phyloP scores from a whole-genome alignment of 2,329 filamentous ascomycete species.

The Ceratocystiopsis sp. region DNA sequence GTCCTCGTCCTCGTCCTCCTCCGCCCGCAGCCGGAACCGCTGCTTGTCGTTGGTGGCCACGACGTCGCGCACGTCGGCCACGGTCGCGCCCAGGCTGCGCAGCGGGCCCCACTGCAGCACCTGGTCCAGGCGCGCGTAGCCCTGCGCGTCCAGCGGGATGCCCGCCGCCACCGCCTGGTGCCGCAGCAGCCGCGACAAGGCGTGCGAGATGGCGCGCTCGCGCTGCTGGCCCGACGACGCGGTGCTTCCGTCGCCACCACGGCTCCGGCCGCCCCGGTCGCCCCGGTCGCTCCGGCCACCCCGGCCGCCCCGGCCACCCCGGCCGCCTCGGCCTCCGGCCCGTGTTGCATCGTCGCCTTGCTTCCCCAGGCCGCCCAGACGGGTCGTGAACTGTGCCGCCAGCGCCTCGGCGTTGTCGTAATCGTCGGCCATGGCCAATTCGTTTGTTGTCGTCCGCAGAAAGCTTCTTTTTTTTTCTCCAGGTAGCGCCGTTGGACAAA shows the following conservation, averaged over 20 bases:
- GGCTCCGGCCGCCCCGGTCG: constrained; percentile 12
- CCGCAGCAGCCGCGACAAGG: constrained; percentile 34
- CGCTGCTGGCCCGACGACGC: constrained; percentile 12
- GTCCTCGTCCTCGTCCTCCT: constrained; percentile 12
- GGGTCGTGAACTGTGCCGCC: constrained; percentile 8
- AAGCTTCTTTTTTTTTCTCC: no score
- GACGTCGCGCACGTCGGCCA: constrained; percentile 52
- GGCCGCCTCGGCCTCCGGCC: neutral
- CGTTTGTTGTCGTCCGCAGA: no score
- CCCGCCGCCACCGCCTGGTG: constrained; percentile 41
- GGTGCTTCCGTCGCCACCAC: constrained; percentile 14
- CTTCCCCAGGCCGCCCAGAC: constrained; percentile 2
- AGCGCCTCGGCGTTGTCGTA: constrained; percentile 7
- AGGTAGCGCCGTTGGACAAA: no score
- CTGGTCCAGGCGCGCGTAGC: constrained; percentile 38
- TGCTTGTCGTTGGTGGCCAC: constrained; percentile 76
- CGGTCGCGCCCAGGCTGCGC: constrained; percentile 52
- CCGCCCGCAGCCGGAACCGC: constrained; percentile 63
- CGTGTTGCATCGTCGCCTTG: neutral
- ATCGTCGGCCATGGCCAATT: constrained; percentile 1
- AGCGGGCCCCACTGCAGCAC: constrained; percentile 43
- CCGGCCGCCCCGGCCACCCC: neutral
- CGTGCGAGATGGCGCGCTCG: constrained; percentile 34
- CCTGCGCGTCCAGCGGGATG: constrained; percentile 38
- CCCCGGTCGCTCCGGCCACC: neutral